Evolutionary conservation across 768 basidiomycete genomes (phyloP), one percentile per base, ranked within the genome.

Genomic region (Boletus rubescentipes): DNA sequence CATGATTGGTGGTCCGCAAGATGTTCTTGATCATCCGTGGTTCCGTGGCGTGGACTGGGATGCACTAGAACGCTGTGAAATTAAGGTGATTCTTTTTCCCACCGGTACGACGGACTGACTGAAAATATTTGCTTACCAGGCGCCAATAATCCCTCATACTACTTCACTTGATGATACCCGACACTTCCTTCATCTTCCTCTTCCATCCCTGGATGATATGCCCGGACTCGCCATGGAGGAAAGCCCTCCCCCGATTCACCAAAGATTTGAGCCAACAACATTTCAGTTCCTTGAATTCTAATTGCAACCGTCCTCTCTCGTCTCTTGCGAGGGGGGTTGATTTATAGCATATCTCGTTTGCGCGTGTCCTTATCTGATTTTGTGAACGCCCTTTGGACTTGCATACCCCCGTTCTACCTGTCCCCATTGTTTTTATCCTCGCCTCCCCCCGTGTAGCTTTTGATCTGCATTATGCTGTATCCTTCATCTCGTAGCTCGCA

Each of bases 11-110:
- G 96, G 94, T 5, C 85, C 94, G 5, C 85, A 91, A 59, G 96
- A 97, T 72, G 84, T 98, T 36, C 80, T 95, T 59, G 83, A 86
- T 49, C 95, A 98, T 70, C 83, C 90, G 0, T 98, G 95, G 95
- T 98, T 98, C 76, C 80, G 87, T 67, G 94, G 93, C 14, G 93
- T 96, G 34, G 92, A 95, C 65, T 96, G 93, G 93, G 85, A 83
- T 54, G 89, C 90, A 3, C 73, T 96, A 38, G 90, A 92, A 67
- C 82, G 88, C 34, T 83, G 89, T 51, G 89, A 93, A 71, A 95
- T 96, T 53, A 82, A 86, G 65, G 93, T 92, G 61, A 65, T 82
- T 73, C 41, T 32, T 44, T 46, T 58, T 38, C 46, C 49, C 40
- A 30, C 40, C n/a, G 34, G 36, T 30, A 53, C 30, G 23, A 32